Conservation (phyloP, 768 basidiomycete genomes). For the Leccinum ochraceum region DNA sequence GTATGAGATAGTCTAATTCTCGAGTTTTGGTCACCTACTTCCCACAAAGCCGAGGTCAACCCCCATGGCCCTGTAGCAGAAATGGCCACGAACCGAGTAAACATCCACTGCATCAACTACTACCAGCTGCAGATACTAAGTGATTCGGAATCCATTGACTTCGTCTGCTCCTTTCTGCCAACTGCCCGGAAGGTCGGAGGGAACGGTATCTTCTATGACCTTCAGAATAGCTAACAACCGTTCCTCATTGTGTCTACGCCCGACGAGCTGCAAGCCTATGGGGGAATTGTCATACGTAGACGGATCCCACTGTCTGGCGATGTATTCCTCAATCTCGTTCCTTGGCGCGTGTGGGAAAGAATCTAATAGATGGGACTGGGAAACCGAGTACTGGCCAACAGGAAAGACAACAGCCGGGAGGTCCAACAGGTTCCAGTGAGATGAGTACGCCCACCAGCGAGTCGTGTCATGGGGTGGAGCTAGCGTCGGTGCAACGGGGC, state of each 20-base stretch:
- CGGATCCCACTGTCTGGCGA: slow-evolving; percentile 43
- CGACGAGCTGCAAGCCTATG: slow-evolving; percentile 49
- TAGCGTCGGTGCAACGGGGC: slow-evolving; percentile 47
- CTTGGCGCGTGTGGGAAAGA: slow-evolving; percentile 30
- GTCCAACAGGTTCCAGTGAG: slow-evolving; percentile 55
- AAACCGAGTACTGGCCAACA: slow-evolving; percentile 38
- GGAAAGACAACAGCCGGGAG: slow-evolving; percentile 51
- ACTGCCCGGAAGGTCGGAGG: slow-evolving; percentile 17
- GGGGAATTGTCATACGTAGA: slow-evolving; percentile 45
- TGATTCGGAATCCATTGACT: slow-evolving; percentile 10
- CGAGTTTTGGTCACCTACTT: slow-evolving; percentile 12
- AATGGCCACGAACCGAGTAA: slow-evolving; percentile 15
- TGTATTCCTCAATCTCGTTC: slow-evolving; percentile 37
- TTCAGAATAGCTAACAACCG: slow-evolving; percentile 45
- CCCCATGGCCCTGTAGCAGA: slow-evolving; percentile 7
- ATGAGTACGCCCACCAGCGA: slow-evolving; percentile 52
- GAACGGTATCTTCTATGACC: slow-evolving; percentile 36
- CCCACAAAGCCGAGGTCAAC: slow-evolving; percentile 8
- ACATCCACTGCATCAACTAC: background rate
- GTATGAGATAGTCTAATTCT: background rate
- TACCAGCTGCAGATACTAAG: background rate
- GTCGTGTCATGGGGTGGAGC: slow-evolving; percentile 50
- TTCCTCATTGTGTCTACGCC: slow-evolving; percentile 52
- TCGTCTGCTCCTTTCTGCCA: slow-evolving; percentile 9
- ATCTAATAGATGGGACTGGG: slow-evolving; percentile 12